Percentiles rank a stretch among this genome's conserved stretches.
These are phyloP conservation scores for Chlamydomonas sp. DNA, from an alignment of 139 green algal genomes.

Conservation along the genomic window DNA sequence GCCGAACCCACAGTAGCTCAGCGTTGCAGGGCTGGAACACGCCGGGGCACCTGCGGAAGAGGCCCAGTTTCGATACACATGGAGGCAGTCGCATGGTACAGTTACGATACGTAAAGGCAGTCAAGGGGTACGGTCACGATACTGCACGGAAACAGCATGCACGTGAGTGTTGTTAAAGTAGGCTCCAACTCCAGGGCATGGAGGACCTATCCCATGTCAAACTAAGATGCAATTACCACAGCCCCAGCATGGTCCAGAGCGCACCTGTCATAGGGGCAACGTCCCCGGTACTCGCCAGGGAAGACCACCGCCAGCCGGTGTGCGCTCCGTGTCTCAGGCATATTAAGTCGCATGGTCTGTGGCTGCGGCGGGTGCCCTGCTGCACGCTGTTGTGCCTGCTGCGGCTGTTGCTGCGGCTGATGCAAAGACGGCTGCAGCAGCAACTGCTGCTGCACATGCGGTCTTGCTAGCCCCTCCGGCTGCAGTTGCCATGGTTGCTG, in stretches of 20 bases:
- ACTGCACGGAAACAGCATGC: not conserved
- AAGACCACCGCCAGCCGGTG: not conserved
- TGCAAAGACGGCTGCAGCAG: not conserved
- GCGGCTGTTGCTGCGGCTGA: not conserved
- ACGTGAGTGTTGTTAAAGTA: not conserved
- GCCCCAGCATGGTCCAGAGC: not conserved
- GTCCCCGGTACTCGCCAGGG: not conserved
- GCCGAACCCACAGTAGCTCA: conserved; percentile 21
- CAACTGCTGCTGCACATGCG: not conserved
- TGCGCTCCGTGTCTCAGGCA: not conserved
- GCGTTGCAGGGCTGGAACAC: conserved; percentile 48
- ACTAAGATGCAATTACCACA: not conserved
- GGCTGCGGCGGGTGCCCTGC: not conserved
- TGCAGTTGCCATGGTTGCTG: not conserved
- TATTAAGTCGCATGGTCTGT: not conserved
- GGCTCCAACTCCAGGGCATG: not conserved
- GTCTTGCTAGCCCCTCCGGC: not conserved
- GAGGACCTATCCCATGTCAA: not conserved
- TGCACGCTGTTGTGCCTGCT: not conserved
- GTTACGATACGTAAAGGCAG: not conserved
- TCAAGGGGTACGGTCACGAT: not conserved
- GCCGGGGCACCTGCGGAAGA: conserved; percentile 46
- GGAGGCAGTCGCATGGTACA: not conserved
- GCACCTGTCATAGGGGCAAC: conserved; percentile 18
- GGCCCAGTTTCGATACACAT: not conserved